Evolutionary conservation across 495 filamentous ascomycete species (phyloP).

Genomic region (Pyrenopolyporus hunteri): DNA sequence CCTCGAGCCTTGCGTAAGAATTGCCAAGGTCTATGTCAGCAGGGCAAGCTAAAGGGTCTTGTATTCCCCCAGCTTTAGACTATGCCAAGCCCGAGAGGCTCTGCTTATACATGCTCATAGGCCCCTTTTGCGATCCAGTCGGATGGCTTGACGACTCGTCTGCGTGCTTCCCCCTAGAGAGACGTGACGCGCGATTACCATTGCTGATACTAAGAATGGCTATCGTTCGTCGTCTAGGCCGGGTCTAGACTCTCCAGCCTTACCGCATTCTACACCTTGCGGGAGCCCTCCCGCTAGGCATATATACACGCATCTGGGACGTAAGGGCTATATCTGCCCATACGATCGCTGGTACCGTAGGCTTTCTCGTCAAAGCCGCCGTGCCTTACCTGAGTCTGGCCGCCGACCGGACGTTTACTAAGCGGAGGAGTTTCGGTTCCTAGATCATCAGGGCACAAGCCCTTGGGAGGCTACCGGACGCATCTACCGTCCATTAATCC

Average conservation of each 20-base stretch:
- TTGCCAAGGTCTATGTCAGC: slow-evolving; percentile 33
- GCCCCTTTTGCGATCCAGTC: slow-evolving; percentile 32
- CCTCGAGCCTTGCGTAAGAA: slow-evolving; percentile 20
- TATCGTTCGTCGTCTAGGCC: slow-evolving; percentile 15
- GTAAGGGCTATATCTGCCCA: slow-evolving; percentile 10
- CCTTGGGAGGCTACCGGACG: slow-evolving; percentile 16
- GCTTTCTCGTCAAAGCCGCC: neutral
- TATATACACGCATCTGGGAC: neutral
- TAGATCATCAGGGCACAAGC: neutral
- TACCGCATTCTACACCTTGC: slow-evolving; percentile 29
- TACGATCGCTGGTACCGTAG: neutral
- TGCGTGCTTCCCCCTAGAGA: neutral
- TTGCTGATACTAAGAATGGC: slow-evolving; percentile 12
- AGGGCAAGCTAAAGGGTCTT: slow-evolving; percentile 13
- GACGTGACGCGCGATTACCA: slow-evolving; percentile 29
- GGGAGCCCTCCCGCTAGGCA: slow-evolving; percentile 8
- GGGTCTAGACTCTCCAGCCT: slow-evolving; percentile 30
- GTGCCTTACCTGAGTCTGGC: slow-evolving; percentile 6
- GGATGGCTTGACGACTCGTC: slow-evolving; percentile 35
- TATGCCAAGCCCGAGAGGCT: slow-evolving; percentile 37
- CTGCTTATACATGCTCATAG: slow-evolving; percentile 34
- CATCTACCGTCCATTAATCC: slow-evolving; percentile 17
- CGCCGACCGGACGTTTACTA: slow-evolving; percentile 12
- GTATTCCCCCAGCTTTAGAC: slow-evolving; percentile 17
- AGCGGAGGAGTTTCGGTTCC: slow-evolving; percentile 5